These are phyloP conservation scores for Phytophthora capsici DNA, from an alignment of 352 stramenopile species.

Conservation along the genomic window DNA sequence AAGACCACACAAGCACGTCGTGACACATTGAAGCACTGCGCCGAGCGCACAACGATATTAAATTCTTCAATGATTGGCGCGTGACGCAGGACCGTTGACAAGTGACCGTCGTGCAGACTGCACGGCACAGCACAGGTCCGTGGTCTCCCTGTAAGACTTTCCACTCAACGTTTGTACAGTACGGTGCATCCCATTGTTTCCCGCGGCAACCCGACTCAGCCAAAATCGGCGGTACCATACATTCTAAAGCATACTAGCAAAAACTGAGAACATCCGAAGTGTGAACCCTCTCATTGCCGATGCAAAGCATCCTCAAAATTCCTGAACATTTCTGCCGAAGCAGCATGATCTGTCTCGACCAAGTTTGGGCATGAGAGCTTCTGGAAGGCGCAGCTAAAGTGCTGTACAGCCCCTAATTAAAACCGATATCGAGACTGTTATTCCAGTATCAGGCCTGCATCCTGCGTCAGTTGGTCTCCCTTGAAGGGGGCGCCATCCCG, in stretches of 20 bases:
- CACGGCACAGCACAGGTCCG: neutral
- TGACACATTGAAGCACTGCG: conserved; percentile 33
- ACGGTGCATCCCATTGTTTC: neutral
- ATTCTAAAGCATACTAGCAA: conserved; percentile 24
- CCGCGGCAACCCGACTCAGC: neutral
- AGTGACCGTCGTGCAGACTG: neutral
- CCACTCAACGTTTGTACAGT: neutral
- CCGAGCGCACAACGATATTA: neutral
- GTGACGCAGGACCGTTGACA: conserved; percentile 28
- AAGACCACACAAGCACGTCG: neutral
- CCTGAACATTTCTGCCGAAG: conserved; percentile 23
- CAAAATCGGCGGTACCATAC: conserved; percentile 9
- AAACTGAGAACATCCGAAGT: conserved; percentile 31
- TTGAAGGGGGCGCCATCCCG: conserved; percentile 11
- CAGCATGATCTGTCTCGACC: conserved; percentile 15
- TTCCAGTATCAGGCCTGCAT: conserved; percentile 4
- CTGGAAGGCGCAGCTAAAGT: too few relatives aligned
- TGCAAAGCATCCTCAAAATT: conserved; percentile 12
- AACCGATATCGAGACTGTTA: too few relatives aligned
- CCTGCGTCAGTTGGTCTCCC: conserved; percentile 11
- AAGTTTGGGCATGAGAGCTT: too few relatives aligned
- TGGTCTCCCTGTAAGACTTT: too few relatives aligned
- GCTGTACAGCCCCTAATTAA: too few relatives aligned
- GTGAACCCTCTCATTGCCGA: conserved; percentile 24
- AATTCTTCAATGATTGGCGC: conserved; percentile 30